Conservation (phyloP, 1,284 basidiomycete species). For the Tilletia walkeri region DNA sequence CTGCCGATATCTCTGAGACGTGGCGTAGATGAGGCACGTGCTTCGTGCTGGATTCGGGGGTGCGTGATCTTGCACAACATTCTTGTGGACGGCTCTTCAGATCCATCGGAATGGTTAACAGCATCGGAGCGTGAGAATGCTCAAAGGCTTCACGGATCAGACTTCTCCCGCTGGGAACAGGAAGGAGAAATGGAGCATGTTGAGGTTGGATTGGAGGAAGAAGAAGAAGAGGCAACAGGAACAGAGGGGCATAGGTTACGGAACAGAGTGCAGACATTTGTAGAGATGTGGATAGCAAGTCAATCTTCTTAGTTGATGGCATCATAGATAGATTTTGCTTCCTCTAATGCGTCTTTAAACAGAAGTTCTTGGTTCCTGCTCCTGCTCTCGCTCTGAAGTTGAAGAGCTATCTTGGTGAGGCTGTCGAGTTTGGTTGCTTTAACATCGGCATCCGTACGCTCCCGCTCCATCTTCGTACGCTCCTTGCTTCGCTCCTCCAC, state of each 20-base stretch:
- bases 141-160: neutral
- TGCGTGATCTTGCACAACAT: slow-evolving; percentile 4
- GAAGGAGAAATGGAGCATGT: neutral
- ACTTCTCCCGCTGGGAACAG: neutral
- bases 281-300: too few species aligned
- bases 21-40: neutral
- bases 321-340: neutral
- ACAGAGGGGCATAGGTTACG: neutral
- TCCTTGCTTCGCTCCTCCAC: neutral
- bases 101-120: neutral
- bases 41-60: neutral
- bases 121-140: neutral
- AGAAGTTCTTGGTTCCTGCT: neutral
- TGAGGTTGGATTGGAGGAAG: neutral
- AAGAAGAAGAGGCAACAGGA: neutral
- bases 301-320: too few species aligned
- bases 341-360: neutral
- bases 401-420: neutral
- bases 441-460: too few species aligned
- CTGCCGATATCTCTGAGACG: neutral
- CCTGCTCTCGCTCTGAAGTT: neutral
- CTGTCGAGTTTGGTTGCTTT: too few species aligned
- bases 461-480: neutral
- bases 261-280: too few species aligned
- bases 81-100: neutral